Conservation (phyloP, 495 filamentous ascomycete genomes). For the Ascobolus immersus region DNA sequence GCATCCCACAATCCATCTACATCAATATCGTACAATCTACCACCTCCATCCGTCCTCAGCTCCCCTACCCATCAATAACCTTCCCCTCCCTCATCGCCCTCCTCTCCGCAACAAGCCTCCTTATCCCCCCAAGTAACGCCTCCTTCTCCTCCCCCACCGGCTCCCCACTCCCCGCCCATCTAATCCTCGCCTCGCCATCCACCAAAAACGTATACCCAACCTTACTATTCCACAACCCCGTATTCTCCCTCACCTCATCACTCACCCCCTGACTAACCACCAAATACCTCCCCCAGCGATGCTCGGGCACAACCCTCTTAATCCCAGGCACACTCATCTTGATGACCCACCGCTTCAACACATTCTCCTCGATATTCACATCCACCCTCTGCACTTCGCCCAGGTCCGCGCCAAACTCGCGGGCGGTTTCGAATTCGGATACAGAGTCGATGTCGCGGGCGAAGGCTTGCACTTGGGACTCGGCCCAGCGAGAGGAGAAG, state of each 20-base stretch:
- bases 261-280: conserved; percentile 52
- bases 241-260: conserved; percentile 43
- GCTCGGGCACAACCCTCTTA: conserved; percentile 26
- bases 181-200: conserved; percentile 63
- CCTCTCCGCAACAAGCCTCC: conserved; percentile 25
- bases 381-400: conserved; percentile 44
- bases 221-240: conserved; percentile 63
- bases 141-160: conserved; percentile 44
- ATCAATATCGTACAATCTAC: too few relatives aligned
- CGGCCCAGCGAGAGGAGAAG: conserved; percentile 62
- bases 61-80: neutral
- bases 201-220: conserved; percentile 89
- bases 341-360: conserved; percentile 49
- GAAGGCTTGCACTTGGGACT: conserved; percentile 52
- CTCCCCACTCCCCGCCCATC: conserved; percentile 80
- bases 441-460: conserved; percentile 31
- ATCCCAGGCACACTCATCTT: conserved; percentile 38
- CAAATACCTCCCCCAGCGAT: conserved; percentile 54
- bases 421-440: too few relatives aligned
- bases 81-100: conserved; percentile 1
- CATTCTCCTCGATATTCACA: conserved; percentile 67
- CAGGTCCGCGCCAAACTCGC: conserved; percentile 14
- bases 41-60: neutral
- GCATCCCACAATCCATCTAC: too few relatives aligned
- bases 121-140: conserved; percentile 40